Evolutionary conservation across 2,329 filamentous ascomycete genomes (phyloP).

Genomic region (Hymenoscyphus scutula): DNA sequence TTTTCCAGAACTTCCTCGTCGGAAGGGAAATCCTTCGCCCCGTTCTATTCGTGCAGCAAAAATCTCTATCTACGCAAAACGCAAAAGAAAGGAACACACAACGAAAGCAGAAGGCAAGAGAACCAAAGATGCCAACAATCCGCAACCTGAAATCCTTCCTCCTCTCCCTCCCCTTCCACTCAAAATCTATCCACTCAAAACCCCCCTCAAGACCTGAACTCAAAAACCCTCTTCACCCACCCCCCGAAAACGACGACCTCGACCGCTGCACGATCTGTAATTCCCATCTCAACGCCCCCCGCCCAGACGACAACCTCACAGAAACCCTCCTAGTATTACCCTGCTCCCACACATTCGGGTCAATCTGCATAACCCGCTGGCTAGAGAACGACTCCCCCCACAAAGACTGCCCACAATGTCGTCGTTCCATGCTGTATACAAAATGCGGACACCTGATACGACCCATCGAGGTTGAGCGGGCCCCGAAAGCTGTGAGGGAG

Average conservation of each 20-base stretch:
- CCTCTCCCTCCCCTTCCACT: background rate
- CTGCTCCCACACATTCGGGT: conserved; percentile 31
- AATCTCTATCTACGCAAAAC: background rate
- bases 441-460: conserved; percentile 28
- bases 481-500: conserved; percentile 18
- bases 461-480: conserved; percentile 13
- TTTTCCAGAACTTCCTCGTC: background rate
- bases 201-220: background rate
- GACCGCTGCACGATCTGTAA: conserved; percentile 26
- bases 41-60: background rate
- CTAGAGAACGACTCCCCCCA: conserved; percentile 24
- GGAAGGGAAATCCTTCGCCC: no score
- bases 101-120: no score
- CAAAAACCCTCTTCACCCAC: background rate
- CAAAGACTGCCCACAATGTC: conserved; percentile 30
- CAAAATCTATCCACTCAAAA: no score
- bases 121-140: background rate
- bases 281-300: background rate
- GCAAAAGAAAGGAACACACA: no score
- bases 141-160: background rate
- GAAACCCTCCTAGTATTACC: conserved; percentile 27
- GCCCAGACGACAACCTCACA: conserved; percentile 16
- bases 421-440: conserved; percentile 28
- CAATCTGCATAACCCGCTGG: conserved; percentile 31
- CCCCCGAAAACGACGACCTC: background rate